phyloP scores from a whole-genome alignment of 305 asterid species.

The Lippia alba region DNA sequence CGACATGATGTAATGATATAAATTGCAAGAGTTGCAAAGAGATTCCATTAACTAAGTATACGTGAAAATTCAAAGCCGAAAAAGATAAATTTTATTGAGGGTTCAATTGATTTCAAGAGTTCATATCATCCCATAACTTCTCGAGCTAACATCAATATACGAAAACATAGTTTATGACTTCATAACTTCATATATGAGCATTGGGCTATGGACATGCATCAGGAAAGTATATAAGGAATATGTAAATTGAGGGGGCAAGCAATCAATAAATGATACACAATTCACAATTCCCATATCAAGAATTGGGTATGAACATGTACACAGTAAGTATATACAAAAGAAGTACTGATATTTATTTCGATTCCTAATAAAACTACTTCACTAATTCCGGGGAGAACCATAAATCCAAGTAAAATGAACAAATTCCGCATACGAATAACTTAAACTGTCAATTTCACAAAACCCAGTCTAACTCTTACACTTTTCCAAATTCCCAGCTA shows the following conservation, averaged over 20 bases:
- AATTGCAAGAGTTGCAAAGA: neutral
- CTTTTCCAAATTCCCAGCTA: slow-evolving; percentile 1
- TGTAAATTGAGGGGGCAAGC: too few species aligned
- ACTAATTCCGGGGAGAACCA: slow-evolving; percentile 7
- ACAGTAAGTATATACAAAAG: neutral
- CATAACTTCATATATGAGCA: too few species aligned
- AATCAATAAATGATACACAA: too few species aligned
- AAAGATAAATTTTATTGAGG: neutral
- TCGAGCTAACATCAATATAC: neutral
- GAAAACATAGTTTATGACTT: neutral
- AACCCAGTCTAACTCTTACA: slow-evolving; percentile 26
- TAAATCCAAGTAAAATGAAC: slow-evolving; percentile 8
- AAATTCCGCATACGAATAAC: neutral
- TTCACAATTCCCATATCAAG: neutral
- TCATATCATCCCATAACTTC: neutral
- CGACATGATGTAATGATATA: neutral
- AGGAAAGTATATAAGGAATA: too few species aligned
- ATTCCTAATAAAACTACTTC: neutral
- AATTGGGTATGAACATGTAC: neutral
- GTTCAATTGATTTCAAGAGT: neutral
- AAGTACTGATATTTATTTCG: neutral
- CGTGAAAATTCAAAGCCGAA: neutral
- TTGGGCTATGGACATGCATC: too few species aligned
- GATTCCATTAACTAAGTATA: too few species aligned
- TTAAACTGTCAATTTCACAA: slow-evolving; percentile 16